Evolutionary conservation across 306 rosid species (phyloP).

Genomic region (Bauhinia variegata): DNA sequence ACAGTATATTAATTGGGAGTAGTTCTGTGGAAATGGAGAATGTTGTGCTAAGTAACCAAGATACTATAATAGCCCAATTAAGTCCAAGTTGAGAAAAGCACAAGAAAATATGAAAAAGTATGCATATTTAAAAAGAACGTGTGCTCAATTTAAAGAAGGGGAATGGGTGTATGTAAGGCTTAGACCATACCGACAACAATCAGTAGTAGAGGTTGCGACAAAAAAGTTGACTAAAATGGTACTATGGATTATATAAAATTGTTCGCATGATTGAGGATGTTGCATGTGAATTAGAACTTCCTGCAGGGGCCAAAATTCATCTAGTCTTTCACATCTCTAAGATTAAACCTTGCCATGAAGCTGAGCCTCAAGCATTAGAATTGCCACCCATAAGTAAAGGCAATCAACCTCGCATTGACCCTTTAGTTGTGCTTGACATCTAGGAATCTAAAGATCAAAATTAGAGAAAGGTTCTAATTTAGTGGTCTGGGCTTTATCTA

Average conservation of each 20-base stretch:
- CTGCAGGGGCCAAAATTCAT: neutral
- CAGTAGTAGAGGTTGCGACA: too few relatives aligned
- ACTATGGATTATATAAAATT: neutral
- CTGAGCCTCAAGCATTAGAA: too few relatives aligned
- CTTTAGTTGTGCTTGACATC: too few relatives aligned
- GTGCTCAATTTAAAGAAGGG: neutral
- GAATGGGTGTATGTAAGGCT: neutral
- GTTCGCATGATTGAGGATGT: neutral
- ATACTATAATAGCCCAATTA: too few relatives aligned
- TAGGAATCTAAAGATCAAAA: too few relatives aligned
- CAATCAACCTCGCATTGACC: too few relatives aligned
- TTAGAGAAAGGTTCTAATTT: too few relatives aligned
- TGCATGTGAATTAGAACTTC: neutral
- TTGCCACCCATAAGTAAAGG: too few relatives aligned
- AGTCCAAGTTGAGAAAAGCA: neutral
- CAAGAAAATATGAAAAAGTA: neutral
- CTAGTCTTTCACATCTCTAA: neutral
- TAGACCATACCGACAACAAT: neutral
- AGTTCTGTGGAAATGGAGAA: neutral
- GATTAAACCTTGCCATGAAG: neutral
- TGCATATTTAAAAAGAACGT: neutral
- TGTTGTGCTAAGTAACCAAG: neutral
- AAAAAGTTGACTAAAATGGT: too few relatives aligned
- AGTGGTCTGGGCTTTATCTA: too few relatives aligned
- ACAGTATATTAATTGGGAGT: neutral